Base-by-base conservation (phyloP, 495 filamentous ascomycete species). In the Penicillium flavigenum region DNA sequence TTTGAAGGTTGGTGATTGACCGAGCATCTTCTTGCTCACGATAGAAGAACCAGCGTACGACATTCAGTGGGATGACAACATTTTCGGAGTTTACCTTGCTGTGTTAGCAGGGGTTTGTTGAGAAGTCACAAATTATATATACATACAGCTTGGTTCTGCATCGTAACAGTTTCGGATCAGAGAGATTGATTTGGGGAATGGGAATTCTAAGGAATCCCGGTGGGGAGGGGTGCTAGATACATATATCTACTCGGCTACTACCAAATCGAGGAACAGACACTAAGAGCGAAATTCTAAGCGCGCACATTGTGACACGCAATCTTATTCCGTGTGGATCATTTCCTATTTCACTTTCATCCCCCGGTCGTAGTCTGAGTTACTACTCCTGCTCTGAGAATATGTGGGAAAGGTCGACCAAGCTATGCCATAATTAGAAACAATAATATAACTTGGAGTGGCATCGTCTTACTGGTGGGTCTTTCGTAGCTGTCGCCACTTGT, bases 401-500 rank as follows among this genome's bases (percentile, higher is more conserved):
- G 11, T 45, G 20, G 9, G 42, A 22, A 44, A 24, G 5, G 17
- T 45, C 20, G 42, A 24, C 42, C 20, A 45, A 45, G 42, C 42
- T 45, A 45, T 45, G 9, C 42, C 42, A 45, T 26, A 45, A 26
- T 45, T 45, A 45, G 42, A 45, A 45, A 45, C 42, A 45, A 26
- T 10, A 24, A 45, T 45, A 3, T 14, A 45, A 24, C 20, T 19
- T 20, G 4, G 20, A 26, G 42, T 45, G 42, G 10, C 20, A 45
- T 45, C 9, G 20, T 10, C 42, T 45, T 45, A 45, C 42, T 45
- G 2, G 20, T 45, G 20, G 42, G 42, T 45, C 20, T 26, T 45
- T 26, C 20, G 20, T 45, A 45, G 10, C 42, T 45, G 20, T 24
- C 57, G 57, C 43, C 34, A 55, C 42, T 60, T 54, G 41, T 50